phyloP scores from a whole-genome alignment of 345 rosid species.

The Salix caprea region DNA sequence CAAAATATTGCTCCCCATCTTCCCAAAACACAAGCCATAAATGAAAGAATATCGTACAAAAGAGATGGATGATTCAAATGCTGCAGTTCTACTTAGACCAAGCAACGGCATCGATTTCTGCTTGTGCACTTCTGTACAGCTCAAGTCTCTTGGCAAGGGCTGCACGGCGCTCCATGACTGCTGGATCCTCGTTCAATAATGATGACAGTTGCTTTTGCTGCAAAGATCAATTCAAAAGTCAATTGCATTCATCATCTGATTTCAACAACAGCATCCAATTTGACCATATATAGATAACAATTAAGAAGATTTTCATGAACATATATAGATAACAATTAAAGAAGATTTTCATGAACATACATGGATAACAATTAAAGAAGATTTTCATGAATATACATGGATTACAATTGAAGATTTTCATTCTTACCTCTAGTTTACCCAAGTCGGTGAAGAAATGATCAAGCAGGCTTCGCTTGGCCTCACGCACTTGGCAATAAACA shows the following conservation, averaged over 20 bases:
- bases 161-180: constrained; percentile 87
- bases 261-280: not conserved
- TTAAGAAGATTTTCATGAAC: not conserved
- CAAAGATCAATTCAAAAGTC: constrained; percentile 7
- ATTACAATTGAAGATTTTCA: not conserved
- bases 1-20: not conserved
- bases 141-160: constrained; percentile 85
- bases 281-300: not conserved
- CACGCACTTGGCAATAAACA: constrained; percentile 97
- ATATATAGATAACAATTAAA: not conserved
- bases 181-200: constrained; percentile 91
- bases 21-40: not conserved
- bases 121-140: constrained; percentile 85
- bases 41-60: constrained; percentile 26
- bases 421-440: constrained; percentile 82
- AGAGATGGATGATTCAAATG: not conserved
- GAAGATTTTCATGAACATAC: not conserved
- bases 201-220: constrained; percentile 85
- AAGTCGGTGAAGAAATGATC: constrained; percentile 90
- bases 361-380: too few species aligned
- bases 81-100: constrained; percentile 70
- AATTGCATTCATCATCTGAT: not conserved
- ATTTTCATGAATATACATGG: not conserved
- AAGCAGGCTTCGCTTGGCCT: constrained; percentile 86
- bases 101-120: constrained; percentile 84